Conservation (phyloP, 257 asterid species). For the Przewalskia tangutica region DNA sequence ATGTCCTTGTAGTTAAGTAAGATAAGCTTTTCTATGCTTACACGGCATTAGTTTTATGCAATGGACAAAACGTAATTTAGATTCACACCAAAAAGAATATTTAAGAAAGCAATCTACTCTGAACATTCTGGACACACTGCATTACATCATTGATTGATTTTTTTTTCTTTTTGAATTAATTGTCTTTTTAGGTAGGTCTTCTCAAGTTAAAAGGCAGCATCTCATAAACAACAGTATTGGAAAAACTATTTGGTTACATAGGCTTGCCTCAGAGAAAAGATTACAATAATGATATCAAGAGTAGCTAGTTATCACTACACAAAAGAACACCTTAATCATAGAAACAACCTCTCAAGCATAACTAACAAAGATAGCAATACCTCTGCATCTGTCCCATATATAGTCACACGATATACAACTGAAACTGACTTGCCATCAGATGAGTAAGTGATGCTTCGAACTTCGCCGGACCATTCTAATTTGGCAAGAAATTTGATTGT, state of each 20-base stretch:
- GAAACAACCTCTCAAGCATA: not conserved
- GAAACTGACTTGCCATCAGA: slow-evolving; percentile 67
- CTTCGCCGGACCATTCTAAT: slow-evolving; percentile 92
- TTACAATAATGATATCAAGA: not conserved
- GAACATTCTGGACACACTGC: not conserved
- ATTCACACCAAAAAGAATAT: not conserved
- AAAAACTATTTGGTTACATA: not conserved
- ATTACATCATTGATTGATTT: not conserved
- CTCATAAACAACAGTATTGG: not conserved
- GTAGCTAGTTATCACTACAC: not conserved
- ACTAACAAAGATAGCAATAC: slow-evolving; percentile 20
- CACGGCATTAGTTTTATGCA: not conserved
- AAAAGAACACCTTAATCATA: not conserved
- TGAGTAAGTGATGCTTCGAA: slow-evolving; percentile 65
- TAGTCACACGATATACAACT: slow-evolving; percentile 72
- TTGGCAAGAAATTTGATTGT: not conserved
- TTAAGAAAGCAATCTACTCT: not conserved
- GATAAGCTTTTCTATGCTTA: not conserved
- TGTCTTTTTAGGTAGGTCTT: not conserved
- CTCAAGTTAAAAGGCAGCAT: not conserved
- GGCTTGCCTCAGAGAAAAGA: not conserved
- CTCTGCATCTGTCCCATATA: slow-evolving; percentile 94
- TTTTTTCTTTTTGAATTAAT: not conserved
- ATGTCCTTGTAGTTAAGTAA: not conserved
- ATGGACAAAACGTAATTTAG: not conserved